A percentile compares a stretch with the other conserved stretches of the same genome.
These are phyloP conservation scores for Cetradonia linearis DNA, from an alignment of 495 filamentous ascomycete species.

Conservation along the genomic window DNA sequence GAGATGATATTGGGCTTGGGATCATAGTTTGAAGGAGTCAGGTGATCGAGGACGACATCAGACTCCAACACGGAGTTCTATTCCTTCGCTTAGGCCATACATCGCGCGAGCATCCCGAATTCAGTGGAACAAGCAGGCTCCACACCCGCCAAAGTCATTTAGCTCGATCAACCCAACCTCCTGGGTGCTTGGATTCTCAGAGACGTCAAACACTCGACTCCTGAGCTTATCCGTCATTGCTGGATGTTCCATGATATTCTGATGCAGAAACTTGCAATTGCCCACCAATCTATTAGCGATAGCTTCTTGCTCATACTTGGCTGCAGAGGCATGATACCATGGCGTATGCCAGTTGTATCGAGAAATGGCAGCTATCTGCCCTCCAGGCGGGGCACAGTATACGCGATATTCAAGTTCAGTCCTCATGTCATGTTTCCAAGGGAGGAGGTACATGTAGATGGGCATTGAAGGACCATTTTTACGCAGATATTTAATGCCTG, in stretches of 20 bases:
- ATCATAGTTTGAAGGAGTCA: slow-evolving; percentile 8
- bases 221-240: slow-evolving; percentile 16
- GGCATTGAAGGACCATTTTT: slow-evolving; percentile 5
- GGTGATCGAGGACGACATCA: background rate
- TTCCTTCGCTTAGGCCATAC: slow-evolving; percentile 19
- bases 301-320: slow-evolving; percentile 6
- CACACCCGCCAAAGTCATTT: slow-evolving; percentile 22
- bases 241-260: slow-evolving; percentile 10
- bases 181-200: slow-evolving; percentile 10
- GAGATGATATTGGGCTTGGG: slow-evolving; percentile 20
- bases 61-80: slow-evolving; percentile 13
- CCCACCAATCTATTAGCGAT: slow-evolving; percentile 18
- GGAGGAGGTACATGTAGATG: slow-evolving; percentile 26
- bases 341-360: slow-evolving; percentile 30
- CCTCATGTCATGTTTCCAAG: slow-evolving; percentile 27
- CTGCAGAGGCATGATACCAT: slow-evolving; percentile 24
- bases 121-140: slow-evolving; percentile 20
- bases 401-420: slow-evolving; percentile 28
- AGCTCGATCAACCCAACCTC: slow-evolving; percentile 19
- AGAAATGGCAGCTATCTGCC: slow-evolving; percentile 28
- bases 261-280: slow-evolving; percentile 4
- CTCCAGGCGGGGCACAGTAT: slow-evolving; percentile 25
- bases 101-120: slow-evolving; percentile 16
- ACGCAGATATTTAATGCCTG: slow-evolving; percentile 11
- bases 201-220: slow-evolving; percentile 11